Conservation (phyloP, 2,329 filamentous ascomycete species). For the Fusarium liriodendri region DNA sequence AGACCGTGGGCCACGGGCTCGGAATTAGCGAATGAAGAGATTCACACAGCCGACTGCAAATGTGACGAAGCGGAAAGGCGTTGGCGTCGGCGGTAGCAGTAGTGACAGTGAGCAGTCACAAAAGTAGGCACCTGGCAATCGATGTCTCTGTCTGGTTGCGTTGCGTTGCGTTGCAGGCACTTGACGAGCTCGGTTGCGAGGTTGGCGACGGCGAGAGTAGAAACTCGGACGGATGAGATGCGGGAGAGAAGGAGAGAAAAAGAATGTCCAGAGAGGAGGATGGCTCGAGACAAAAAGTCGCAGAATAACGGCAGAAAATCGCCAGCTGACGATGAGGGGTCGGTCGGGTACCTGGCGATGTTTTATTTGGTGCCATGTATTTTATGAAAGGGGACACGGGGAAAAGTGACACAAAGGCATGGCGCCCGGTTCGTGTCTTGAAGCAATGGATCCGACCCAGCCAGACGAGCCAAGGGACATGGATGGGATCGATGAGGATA, state of each 20-base stretch:
- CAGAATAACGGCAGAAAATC: constrained; percentile 22
- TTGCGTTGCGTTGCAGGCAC: not conserved
- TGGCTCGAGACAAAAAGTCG: constrained; percentile 22
- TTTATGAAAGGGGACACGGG: constrained; percentile 48
- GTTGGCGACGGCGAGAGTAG: not conserved
- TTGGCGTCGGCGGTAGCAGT: constrained; percentile 35
- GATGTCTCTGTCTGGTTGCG: constrained; percentile 2
- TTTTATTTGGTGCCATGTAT: constrained; percentile 47
- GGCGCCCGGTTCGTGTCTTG: constrained; percentile 46
- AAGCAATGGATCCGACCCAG: constrained; percentile 45
- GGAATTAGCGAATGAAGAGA: constrained; percentile 43
- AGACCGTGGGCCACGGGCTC: constrained; percentile 42
- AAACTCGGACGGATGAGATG: not conserved
- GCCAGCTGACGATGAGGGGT: constrained; percentile 42
- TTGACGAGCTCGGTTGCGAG: not conserved
- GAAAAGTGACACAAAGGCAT: constrained; percentile 46
- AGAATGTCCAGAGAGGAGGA: constrained; percentile 21
- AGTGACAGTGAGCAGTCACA: constrained; percentile 25
- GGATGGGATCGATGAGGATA: constrained; percentile 40
- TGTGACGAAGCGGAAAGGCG: constrained; percentile 41
- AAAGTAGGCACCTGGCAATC: not conserved
- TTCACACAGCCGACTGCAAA: constrained; percentile 43
- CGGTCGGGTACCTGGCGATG: constrained; percentile 43
- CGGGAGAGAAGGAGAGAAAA: constrained; percentile 15
- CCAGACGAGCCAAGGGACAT: constrained; percentile 43